phyloP scores from a whole-genome alignment of 1,284 basidiomycete genomes.

The Wallemia mellicola region DNA sequence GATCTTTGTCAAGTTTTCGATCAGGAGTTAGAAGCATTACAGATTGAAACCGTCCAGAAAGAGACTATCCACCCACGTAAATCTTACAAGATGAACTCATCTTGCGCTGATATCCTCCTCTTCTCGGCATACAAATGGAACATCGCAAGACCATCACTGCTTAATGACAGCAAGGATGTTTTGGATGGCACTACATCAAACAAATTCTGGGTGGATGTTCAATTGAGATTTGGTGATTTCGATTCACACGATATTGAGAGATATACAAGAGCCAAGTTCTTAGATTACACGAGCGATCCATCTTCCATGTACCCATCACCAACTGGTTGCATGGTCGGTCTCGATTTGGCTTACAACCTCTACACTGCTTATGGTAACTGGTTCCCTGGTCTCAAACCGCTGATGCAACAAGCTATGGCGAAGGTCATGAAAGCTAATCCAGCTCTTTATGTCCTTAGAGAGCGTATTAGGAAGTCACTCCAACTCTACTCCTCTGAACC shows the following conservation, averaged over 20 bases:
- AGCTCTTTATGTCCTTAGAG: constrained; percentile 86
- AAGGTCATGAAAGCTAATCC: constrained; percentile 99
- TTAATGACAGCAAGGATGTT: constrained; percentile 86
- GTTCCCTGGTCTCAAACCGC: constrained; percentile 95
- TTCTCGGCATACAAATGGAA: constrained; percentile 75
- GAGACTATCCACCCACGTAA: constrained; percentile 97
- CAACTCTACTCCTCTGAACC: constrained; percentile 98
- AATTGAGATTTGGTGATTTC: constrained; percentile 96
- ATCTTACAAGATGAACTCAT: constrained; percentile 99
- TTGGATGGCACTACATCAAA: constrained; percentile 88
- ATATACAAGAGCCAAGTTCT: constrained; percentile 5
- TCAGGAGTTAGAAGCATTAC: constrained; percentile 87
- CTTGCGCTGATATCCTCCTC: constrained; percentile 70
- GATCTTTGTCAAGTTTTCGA: constrained; percentile 91
- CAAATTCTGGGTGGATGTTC: constrained; percentile 98
- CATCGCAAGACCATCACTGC: constrained; percentile 76
- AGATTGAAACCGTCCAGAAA: constrained; percentile 98
- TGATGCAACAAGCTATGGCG: constrained; percentile 95
- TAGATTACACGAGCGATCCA: constrained; percentile 18
- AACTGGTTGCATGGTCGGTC: constrained; percentile 91
- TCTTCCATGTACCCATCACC: constrained; percentile 97
- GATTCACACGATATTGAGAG: constrained; percentile 85
- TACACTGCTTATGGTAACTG: constrained; percentile 99
- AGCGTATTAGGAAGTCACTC: constrained; percentile 93
- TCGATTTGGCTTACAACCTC: constrained; percentile 91